phyloP scores from a whole-genome alignment of 2,329 filamentous ascomycete species.

The Fusarium fujikuroi region DNA sequence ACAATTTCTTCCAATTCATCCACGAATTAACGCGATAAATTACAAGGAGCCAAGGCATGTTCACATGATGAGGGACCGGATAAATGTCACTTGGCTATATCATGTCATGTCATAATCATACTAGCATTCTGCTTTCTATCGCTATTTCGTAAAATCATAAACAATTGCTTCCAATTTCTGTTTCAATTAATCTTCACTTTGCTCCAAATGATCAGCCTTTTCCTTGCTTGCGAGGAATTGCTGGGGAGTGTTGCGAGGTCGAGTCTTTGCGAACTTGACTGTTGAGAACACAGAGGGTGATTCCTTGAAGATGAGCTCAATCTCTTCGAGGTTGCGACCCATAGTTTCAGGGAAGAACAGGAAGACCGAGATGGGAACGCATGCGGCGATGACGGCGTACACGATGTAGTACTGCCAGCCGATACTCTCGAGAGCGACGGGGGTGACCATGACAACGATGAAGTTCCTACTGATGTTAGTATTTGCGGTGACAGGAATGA shows the following conservation, averaged over 20 bases:
- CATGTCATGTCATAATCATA: conserved; percentile 28
- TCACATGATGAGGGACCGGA: conserved; percentile 10
- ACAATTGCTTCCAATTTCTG: conserved; percentile 16
- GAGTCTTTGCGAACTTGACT: conserved; percentile 30
- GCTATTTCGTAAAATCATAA: background rate
- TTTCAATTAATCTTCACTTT: background rate
- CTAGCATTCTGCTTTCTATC: conserved; percentile 20
- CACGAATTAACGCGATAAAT: conserved; percentile 6
- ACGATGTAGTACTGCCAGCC: conserved; percentile 61
- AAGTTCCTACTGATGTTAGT: conserved; percentile 49
- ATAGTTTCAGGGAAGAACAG: conserved; percentile 52
- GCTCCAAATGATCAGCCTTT: conserved; percentile 23
- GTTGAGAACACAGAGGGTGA: conserved; percentile 29
- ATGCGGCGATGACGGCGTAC: conserved; percentile 56
- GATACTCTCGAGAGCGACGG: conserved; percentile 69
- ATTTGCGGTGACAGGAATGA: conserved; percentile 22
- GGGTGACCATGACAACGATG: conserved; percentile 69
- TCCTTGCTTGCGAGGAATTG: conserved; percentile 21
- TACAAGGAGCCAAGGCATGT: background rate
- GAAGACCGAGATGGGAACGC: conserved; percentile 56
- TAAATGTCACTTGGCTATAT: conserved; percentile 9
- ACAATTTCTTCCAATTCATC: conserved; percentile 15
- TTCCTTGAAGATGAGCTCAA: conserved; percentile 44
- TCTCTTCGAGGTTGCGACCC: conserved; percentile 46
- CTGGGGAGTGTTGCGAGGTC: conserved; percentile 27